Percentiles rank a stretch among this genome's conserved stretches.
Conservation (phyloP, 2,329 filamentous ascomycete species). For the Cytospora mali region DNA sequence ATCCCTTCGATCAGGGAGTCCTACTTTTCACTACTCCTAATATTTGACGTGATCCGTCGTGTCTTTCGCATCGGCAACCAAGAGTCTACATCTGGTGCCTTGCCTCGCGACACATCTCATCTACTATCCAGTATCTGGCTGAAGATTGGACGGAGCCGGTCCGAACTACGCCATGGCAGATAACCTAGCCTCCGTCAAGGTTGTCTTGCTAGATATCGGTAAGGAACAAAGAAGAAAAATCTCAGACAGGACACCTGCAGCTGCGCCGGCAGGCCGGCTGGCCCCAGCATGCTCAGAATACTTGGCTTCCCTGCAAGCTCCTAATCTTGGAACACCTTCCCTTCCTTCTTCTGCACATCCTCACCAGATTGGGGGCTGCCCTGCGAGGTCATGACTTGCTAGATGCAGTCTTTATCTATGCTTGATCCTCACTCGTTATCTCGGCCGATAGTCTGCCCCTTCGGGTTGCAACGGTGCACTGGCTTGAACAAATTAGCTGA, state of each 20-base stretch:
- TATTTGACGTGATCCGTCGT: background rate
- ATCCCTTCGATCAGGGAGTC: background rate
- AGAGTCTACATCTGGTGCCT: background rate
- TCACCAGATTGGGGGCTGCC: constrained; percentile 7
- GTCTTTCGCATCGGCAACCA: background rate
- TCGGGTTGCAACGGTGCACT: constrained; percentile 36
- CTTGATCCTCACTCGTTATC: constrained; percentile 14
- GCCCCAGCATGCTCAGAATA: constrained; percentile 1
- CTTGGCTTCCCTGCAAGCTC: background rate
- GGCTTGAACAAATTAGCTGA: constrained; percentile 45
- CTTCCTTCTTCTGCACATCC: constrained; percentile 10
- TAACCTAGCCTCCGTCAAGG: constrained; percentile 42
- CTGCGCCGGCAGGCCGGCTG: constrained; percentile 7
- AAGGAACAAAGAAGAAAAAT: constrained; percentile 32
- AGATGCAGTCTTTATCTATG: constrained; percentile 15
- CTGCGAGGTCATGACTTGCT: constrained; percentile 25
- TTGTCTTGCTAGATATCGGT: constrained; percentile 63
- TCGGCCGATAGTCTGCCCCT: constrained; percentile 9
- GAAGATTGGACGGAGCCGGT: background rate
- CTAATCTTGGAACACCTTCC: background rate
- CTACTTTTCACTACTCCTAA: background rate
- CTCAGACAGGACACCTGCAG: constrained; percentile 8
- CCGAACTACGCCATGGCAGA: constrained; percentile 36
- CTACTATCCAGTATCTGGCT: too few species aligned
- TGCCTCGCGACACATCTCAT: too few species aligned